Percentiles rank a stretch among this genome's conserved stretches.
Evolutionary conservation across 1,284 basidiomycete genomes (phyloP).

Genomic region (Mycosarcoma mackinlayi): DNA sequence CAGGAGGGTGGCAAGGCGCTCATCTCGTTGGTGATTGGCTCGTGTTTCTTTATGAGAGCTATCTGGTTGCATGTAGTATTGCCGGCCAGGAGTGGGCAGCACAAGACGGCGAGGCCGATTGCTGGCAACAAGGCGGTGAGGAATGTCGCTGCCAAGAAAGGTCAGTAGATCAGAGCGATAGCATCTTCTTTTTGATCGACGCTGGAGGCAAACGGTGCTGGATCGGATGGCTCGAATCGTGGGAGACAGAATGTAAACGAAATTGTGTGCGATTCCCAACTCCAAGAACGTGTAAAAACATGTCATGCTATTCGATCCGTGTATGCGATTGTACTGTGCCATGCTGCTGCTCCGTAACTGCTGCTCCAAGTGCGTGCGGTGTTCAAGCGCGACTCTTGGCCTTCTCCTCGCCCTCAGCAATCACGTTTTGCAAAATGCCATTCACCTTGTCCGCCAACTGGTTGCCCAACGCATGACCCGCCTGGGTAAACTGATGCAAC

Average conservation of each 20-base stretch:
- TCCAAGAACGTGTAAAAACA: no score
- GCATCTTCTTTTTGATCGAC: no score
- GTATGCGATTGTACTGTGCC: conserved; percentile 12
- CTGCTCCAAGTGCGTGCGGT: conserved; percentile 5
- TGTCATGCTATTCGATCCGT: no score
- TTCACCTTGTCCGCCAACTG: conserved; percentile 70
- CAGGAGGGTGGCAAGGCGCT: conserved; percentile 49
- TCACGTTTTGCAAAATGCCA: conserved; percentile 29
- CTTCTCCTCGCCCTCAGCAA: conserved; percentile 22
- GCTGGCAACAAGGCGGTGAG: conserved; percentile 24
- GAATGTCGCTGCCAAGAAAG: conserved; percentile 17
- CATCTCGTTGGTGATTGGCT: conserved; percentile 52
- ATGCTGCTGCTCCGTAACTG: no score
- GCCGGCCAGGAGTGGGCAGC: not conserved
- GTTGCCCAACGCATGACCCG: conserved; percentile 77
- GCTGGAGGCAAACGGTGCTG: no score
- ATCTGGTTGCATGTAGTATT: conserved; percentile 42
- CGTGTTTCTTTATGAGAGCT: conserved; percentile 48
- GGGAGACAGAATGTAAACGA: no score
- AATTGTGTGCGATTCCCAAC: no score
- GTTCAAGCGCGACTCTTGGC: not conserved
- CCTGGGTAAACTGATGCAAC: conserved; percentile 74
- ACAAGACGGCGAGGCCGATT: conserved; percentile 17
- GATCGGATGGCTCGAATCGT: no score
- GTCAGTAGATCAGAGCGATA: no score